Conservation (phyloP, 2,329 filamentous ascomycete species). For the Colletotrichum abscissum region DNA sequence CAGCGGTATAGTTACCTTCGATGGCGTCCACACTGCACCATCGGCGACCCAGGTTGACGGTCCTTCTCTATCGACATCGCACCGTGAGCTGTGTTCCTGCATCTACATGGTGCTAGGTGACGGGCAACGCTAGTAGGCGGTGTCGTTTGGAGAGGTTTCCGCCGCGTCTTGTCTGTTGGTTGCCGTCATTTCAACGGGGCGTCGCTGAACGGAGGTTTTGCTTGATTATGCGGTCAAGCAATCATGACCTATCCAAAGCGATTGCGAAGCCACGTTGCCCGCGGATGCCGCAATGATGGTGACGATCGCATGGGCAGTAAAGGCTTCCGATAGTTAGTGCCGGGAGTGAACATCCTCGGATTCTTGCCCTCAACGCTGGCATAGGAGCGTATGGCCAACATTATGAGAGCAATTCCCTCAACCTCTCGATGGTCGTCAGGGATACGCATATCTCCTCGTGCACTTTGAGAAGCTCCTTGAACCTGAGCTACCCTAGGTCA, state of each 20-base stretch:
- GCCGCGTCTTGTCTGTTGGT: conserved; percentile 42
- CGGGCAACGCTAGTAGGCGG: not conserved
- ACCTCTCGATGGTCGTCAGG: too few relatives aligned
- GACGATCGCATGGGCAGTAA: too few relatives aligned
- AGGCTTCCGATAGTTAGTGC: too few relatives aligned
- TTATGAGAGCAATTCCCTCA: too few relatives aligned
- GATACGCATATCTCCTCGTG: too few relatives aligned
- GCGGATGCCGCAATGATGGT: too few relatives aligned
- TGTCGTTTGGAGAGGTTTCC: not conserved
- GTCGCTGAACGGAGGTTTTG: conserved; percentile 55
- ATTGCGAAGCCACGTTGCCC: not conserved
- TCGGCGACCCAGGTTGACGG: conserved; percentile 50
- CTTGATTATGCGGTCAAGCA: not conserved
- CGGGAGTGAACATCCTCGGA: too few relatives aligned
- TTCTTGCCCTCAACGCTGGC: too few relatives aligned
- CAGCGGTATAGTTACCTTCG: conserved; percentile 64
- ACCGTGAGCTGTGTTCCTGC: conserved; percentile 42
- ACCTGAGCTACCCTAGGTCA: too few relatives aligned
- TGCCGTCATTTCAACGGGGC: conserved; percentile 55
- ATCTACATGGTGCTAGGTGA: not conserved
- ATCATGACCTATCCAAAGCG: too few relatives aligned
- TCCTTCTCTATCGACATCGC: conserved; percentile 58
- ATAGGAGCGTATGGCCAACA: too few relatives aligned
- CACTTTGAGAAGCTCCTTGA: too few relatives aligned
- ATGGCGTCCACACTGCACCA: conserved; percentile 59